A percentile compares a stretch with the other conserved stretches of the same genome.
These are phyloP conservation scores for Cryphonectria nitschkei DNA, from an alignment of 2,329 filamentous ascomycete species.

Conservation along the genomic window DNA sequence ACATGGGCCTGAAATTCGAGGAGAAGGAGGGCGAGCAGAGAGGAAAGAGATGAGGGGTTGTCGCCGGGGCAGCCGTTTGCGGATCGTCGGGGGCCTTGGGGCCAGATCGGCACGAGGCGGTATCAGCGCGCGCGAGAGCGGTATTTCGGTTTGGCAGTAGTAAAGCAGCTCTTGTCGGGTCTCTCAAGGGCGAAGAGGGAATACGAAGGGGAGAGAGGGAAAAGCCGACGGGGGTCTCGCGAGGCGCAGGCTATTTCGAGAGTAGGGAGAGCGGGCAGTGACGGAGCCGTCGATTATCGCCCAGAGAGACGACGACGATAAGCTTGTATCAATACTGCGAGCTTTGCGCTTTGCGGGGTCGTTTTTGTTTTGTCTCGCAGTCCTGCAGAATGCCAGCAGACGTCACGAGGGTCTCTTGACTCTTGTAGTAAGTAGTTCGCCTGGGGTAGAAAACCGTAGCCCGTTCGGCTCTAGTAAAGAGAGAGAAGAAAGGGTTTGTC, in stretches of 20 bases:
- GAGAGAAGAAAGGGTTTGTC: not conserved
- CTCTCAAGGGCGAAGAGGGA: not conserved
- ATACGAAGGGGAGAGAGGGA: not conserved
- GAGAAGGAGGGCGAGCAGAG: conserved; percentile 8
- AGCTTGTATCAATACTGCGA: not conserved
- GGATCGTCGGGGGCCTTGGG: not conserved
- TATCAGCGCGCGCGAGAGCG: not conserved
- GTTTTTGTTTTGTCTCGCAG: not conserved
- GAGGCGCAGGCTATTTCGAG: not conserved
- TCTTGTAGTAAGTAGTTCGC: not conserved
- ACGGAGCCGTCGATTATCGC: conserved; percentile 10
- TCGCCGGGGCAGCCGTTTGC: not conserved
- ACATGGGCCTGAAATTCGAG: conserved; percentile 14
- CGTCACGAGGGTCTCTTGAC: not conserved
- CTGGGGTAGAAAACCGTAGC: not conserved
- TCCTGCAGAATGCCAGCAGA: conserved; percentile 4
- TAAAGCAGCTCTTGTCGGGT: not conserved
- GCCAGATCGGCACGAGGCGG: conserved; percentile 3
- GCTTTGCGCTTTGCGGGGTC: not conserved
- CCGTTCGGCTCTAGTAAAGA: not conserved
- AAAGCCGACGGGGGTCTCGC: conserved; percentile 5
- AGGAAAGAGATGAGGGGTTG: not conserved
- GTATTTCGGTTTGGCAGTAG: not conserved
- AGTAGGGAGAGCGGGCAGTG: not conserved
- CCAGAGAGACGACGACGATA: not conserved